phyloP scores from a whole-genome alignment of 768 basidiomycete genomes.

The Mycena olivaceomarginata region DNA sequence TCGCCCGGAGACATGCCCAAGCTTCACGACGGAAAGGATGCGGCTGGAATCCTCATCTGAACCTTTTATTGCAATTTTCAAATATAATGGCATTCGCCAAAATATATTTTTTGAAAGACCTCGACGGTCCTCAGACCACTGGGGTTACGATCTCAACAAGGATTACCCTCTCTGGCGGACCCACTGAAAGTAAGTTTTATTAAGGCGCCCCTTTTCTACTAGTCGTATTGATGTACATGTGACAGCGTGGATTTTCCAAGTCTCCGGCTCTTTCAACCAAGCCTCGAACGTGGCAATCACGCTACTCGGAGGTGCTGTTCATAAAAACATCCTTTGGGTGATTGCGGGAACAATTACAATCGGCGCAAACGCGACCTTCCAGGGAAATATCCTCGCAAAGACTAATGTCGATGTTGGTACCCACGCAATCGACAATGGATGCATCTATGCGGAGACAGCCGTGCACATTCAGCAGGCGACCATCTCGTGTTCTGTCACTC shows the following conservation, averaged over 20 bases:
- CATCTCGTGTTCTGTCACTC: neutral
- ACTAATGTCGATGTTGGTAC: slow-evolving; percentile 15
- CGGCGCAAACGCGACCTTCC: neutral
- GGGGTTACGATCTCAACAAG: slow-evolving; percentile 24
- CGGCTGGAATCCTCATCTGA: no score
- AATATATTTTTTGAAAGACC: no score
- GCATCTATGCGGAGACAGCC: slow-evolving; percentile 20
- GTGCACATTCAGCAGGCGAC: slow-evolving; percentile 15
- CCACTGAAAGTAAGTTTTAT: slow-evolving; percentile 22
- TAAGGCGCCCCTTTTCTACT: neutral
- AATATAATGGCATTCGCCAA: no score
- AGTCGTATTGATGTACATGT: neutral
- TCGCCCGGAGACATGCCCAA: no score
- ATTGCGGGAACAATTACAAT: slow-evolving; percentile 14
- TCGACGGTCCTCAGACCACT: neutral
- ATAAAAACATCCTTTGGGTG: slow-evolving; percentile 26
- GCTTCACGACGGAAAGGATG: no score
- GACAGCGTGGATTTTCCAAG: slow-evolving; percentile 33
- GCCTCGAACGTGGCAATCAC: slow-evolving; percentile 19
- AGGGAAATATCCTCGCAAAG: slow-evolving; percentile 27
- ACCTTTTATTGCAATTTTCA: no score
- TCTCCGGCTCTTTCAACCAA: slow-evolving; percentile 19
- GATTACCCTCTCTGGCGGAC: slow-evolving; percentile 23
- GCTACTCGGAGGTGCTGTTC: slow-evolving; percentile 14
- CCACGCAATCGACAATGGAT: slow-evolving; percentile 14